phyloP scores from a whole-genome alignment of 805 yeast species.

The Candida sakaeoensis region DNA sequence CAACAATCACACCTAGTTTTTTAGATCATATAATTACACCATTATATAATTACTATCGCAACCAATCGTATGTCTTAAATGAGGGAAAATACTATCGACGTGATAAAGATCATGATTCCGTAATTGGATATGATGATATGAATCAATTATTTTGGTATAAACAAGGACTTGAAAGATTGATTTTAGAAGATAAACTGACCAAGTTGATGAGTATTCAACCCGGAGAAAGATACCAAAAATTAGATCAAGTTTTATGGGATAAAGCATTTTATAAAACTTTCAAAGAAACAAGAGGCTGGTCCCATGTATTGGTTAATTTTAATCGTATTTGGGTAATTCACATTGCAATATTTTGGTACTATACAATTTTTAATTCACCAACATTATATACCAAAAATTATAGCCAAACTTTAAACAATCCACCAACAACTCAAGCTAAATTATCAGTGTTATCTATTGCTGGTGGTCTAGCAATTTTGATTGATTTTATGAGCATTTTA shows the following conservation, averaged over 20 bases:
- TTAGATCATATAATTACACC: conserved; percentile 75
- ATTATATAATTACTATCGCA: conserved; percentile 56
- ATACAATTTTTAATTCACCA: conserved; percentile 64
- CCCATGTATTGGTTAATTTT: conserved; percentile 68
- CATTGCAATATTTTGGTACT: conserved; percentile 71
- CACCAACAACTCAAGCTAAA: conserved; percentile 55
- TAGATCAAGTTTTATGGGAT: conserved; percentile 62
- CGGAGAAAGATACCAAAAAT: conserved; percentile 50
- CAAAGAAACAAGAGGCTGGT: conserved; percentile 72
- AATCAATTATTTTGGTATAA: conserved; percentile 86
- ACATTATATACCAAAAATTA: conserved; percentile 62
- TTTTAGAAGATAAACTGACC: conserved; percentile 39
- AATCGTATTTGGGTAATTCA: conserved; percentile 80
- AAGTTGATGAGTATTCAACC: conserved; percentile 52
- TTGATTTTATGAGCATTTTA: conserved; percentile 53
- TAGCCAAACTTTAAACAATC: conserved; percentile 49
- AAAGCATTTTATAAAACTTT: conserved; percentile 72
- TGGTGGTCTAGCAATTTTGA: conserved; percentile 57
- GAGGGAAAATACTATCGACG: conserved; percentile 43
- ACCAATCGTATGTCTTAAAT: conserved; percentile 46
- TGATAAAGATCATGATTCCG: conserved; percentile 62
- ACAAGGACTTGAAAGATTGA: conserved; percentile 59
- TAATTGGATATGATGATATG: conserved; percentile 86
- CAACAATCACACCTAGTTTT: conserved; percentile 36
- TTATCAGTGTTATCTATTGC: conserved; percentile 63